Conservation (phyloP, 2,329 filamentous ascomycete genomes). For the Chrysoporthe cubensis region DNA sequence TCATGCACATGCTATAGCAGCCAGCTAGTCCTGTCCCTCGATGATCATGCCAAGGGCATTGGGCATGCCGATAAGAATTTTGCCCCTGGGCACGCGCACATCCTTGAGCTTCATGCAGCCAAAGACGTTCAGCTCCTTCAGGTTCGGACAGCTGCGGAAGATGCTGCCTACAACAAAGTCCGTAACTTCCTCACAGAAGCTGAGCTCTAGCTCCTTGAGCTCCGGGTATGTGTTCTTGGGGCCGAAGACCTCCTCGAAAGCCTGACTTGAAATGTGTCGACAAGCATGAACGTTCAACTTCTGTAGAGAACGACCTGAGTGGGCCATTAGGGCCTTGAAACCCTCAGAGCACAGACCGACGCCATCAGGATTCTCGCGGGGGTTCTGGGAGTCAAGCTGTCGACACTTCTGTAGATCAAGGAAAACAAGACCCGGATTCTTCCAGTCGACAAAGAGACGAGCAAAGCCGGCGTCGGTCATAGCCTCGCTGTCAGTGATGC, state of each 20-base stretch:
- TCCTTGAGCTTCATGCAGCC: conserved; percentile 66
- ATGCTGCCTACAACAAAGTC: conserved; percentile 67
- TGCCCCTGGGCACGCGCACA: conserved; percentile 57
- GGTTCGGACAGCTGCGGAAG: conserved; percentile 65
- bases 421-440: conserved; percentile 70
- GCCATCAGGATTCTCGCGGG: conserved; percentile 65
- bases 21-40: conserved; percentile 47
- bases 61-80: conserved; percentile 61
- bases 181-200: conserved; percentile 72
- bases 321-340: conserved; percentile 80
- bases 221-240: conserved; percentile 65
- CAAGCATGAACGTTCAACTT: conserved; percentile 81
- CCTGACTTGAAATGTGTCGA: conserved; percentile 73
- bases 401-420: conserved; percentile 80
- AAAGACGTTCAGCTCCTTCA: conserved; percentile 65
- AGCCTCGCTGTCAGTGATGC: conserved; percentile 75
- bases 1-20: neutral
- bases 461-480: conserved; percentile 78
- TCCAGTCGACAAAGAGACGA: conserved; percentile 75
- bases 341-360: conserved; percentile 77
- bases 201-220: conserved; percentile 74
- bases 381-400: conserved; percentile 71
- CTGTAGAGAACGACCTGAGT: conserved; percentile 71
- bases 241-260: conserved; percentile 76
- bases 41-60: conserved; percentile 65